Evolutionary conservation across 371 early-diverging fungal genomes (phyloP), one percentile per base, ranked within the genome.

Genomic region (Capillidium heterosporum): DNA sequence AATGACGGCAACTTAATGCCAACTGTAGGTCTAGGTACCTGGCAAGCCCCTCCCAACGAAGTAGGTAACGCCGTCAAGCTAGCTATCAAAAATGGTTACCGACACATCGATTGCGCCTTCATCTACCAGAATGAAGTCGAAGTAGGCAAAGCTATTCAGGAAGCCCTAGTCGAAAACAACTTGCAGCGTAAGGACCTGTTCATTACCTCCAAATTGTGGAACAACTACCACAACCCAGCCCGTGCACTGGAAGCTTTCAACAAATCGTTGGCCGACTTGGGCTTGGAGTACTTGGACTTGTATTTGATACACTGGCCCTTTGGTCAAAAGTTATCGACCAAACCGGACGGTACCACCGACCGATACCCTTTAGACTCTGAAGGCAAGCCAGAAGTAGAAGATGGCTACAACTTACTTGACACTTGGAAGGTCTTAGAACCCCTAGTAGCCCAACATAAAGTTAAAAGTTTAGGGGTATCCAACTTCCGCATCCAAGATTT

Each of bases 391-490:
- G n/a, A n/a, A n/a, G n/a, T n/a, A n/a, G n/a, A n/a, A n/a, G n/a
- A n/a, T n/a, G n/a, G n/a, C n/a, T 40, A 44, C 40, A 72, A 75
- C 58, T 71, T 84, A 11, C 61, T 58, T 32, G 78, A 66, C 21
- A 74, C 82, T 44, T 89, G 87, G 85, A 65, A 63, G 24, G 84
- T 82, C 0, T 71, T 92, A 46, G 87, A 89, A 62, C 57, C 58
- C 24, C 65, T 79, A 53, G 70, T 81, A 53, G 59, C 54, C 23
- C 72, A 66, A 24, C 76, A 74, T 1, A 65, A 65, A 27, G 63
- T 81, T 15, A 71, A 75, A 4, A 67, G 76, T 0, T 90, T 94
- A 57, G 95, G 95, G 3, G 84, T 91, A 41, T 74, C 80, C 57
- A 94, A 94, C 66, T 91, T 79, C 65, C 77, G 77, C 2, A 60